Evolutionary conservation across 495 filamentous ascomycete species (phyloP).

Genomic region (Aspergillus olivimuriae): DNA sequence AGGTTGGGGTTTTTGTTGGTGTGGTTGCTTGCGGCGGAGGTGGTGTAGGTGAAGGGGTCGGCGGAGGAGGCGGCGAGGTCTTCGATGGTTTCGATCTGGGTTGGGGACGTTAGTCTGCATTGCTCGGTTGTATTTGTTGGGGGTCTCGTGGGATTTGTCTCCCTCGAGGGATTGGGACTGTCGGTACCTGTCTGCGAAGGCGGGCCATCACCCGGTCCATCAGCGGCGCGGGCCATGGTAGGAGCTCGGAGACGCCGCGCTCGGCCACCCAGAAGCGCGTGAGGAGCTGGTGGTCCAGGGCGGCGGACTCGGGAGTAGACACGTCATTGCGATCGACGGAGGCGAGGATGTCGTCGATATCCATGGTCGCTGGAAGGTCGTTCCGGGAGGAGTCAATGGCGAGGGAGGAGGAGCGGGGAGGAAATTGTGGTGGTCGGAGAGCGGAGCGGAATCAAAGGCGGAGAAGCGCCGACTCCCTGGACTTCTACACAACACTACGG

Average conservation of each 20-base stretch:
- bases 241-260: slow-evolving; percentile 77
- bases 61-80: slow-evolving; percentile 53
- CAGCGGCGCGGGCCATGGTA: slow-evolving; percentile 57
- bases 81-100: slow-evolving; percentile 69
- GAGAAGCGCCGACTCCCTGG: too few relatives aligned
- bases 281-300: slow-evolving; percentile 77
- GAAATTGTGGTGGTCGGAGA: slow-evolving; percentile 4
- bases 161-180: neutral
- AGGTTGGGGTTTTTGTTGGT: slow-evolving; percentile 74
- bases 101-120: too few relatives aligned
- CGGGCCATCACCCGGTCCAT: slow-evolving; percentile 74
- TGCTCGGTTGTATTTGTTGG: too few relatives aligned
- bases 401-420: slow-evolving; percentile 4
- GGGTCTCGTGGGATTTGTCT: neutral
- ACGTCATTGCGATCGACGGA: slow-evolving; percentile 61
- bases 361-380: slow-evolving; percentile 45
- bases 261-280: slow-evolving; percentile 92
- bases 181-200: slow-evolving; percentile 61
- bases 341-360: slow-evolving; percentile 85
- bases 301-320: slow-evolving; percentile 48
- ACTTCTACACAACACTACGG: too few relatives aligned
- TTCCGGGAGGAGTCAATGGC: neutral
- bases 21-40: too few relatives aligned
- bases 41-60: slow-evolving; percentile 28
- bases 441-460: slow-evolving; percentile 16